A percentile compares a stretch with the other conserved stretches of the same genome.
Evolutionary conservation across 345 rosid species (phyloP).

Genomic region (Euclidium syriacum): DNA sequence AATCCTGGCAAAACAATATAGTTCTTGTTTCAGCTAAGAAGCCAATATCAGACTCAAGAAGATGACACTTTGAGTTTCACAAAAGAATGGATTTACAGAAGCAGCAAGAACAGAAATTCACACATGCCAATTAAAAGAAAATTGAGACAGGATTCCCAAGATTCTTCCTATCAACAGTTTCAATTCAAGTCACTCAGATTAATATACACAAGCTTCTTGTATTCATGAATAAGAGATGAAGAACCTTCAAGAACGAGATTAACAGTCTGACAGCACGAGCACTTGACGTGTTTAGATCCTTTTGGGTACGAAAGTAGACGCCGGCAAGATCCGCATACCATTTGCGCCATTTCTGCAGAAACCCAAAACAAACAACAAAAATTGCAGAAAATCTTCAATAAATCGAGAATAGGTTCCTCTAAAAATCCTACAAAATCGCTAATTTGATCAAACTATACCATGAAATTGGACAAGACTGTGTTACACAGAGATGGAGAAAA

Average conservation of each 20-base stretch:
- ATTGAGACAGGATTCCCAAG: background rate
- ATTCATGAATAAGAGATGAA: constrained; percentile 2
- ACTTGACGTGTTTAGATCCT: constrained; percentile 60
- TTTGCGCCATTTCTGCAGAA: constrained; percentile 64
- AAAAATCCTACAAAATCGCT: constrained; percentile 3
- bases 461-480: background rate
- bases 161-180: background rate
- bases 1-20: background rate
- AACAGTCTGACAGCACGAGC: constrained; percentile 59
- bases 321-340: constrained; percentile 96
- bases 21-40: background rate
- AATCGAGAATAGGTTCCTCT: background rate
- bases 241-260: constrained; percentile 87
- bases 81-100: background rate
- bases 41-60: background rate
- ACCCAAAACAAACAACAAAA: background rate
- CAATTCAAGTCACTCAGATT: background rate
- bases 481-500: background rate
- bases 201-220: background rate
- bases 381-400: background rate
- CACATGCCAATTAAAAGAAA: background rate
- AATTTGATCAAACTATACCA: background rate
- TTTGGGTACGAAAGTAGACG: constrained; percentile 62
- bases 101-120: background rate
- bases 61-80: background rate